Evolutionary conservation across 805 yeast species (phyloP), one percentile per base, ranked within the genome.

Genomic region (Candida krabiensis): DNA sequence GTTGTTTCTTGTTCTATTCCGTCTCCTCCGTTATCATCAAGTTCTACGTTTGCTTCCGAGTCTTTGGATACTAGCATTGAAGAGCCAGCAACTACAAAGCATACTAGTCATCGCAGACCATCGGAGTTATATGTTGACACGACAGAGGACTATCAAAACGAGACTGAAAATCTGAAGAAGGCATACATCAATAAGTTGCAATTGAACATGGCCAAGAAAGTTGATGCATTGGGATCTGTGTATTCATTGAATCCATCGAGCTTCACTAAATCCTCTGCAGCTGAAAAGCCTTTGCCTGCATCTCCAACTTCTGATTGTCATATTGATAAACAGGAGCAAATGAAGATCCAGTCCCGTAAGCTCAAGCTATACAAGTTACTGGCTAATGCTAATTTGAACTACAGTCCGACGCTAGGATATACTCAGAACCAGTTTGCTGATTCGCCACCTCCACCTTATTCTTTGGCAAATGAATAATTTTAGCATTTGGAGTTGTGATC

Each of bases 321-420:
- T 35, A 56, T 56, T 32, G 59, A 49, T 43, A 51, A 49, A 31
- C 34, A 35, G 18, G 61, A 56, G 35, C 46, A 49, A 34, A 16
- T 48, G 15, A 42, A 53, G 42, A 56, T 56, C 30, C 47, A 49
- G 23, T 44, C 50, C 9, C 44, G 62, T 32, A 49, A 55, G 30
- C 43, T 44, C 39, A 56, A 55, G 39, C 41, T 58, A 22, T 60
- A 58, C 37, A 48, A 44, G 15, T 42, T 58, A 14, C 44, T 58
- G 9, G 52, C 49, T 11, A 49, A 35, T 29, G 26, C 44, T 15
- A 35, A 30, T 16, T 19, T 32, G 12, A 21, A 31, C 27, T 40
- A 35, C 40, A 35, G 30, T 24, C 32, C 42, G 5, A 17, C 34
- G 13, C 23, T 26, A 6, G 37, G 25, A 19, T 36, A 39, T 30